Percentiles rank a stretch among this genome's conserved stretches.
These are phyloP conservation scores for Trichoderma sp. DNA, from an alignment of 2,329 filamentous ascomycete species.

Conservation along the genomic window DNA sequence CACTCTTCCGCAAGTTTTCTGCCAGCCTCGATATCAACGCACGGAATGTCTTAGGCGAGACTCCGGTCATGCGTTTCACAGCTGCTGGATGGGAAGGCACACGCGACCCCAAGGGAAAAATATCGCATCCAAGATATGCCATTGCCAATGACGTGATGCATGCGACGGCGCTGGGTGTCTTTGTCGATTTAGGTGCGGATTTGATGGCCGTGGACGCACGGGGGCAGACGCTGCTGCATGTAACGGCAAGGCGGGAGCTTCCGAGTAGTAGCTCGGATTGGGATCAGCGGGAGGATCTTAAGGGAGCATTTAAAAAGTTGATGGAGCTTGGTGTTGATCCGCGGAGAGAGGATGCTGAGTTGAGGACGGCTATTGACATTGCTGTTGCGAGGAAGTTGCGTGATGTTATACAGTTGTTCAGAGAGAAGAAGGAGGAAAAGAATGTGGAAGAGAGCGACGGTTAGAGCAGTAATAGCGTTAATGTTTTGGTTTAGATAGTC, in stretches of 20 bases:
- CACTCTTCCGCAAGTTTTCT: background rate
- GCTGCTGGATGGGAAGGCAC: background rate
- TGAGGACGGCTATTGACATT: conserved; percentile 5
- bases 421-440: background rate
- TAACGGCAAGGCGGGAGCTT: background rate
- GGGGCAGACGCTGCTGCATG: background rate
- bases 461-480: too few relatives aligned
- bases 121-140: background rate
- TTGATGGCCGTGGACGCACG: background rate
- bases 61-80: background rate
- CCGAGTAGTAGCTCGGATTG: background rate
- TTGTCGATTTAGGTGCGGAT: background rate
- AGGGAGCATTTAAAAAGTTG: background rate
- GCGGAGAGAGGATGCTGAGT: background rate
- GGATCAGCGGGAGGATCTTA: background rate
- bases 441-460: background rate
- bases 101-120: background rate
- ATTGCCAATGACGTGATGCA: background rate
- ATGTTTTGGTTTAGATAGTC: too few relatives aligned
- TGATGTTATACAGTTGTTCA: background rate
- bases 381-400: background rate
- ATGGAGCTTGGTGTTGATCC: background rate
- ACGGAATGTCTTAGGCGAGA: background rate
- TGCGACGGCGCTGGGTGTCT: background rate
- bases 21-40: background rate